phyloP scores from a whole-genome alignment of 1,139 yeast genomes.

The Eremothecium gossypii region DNA sequence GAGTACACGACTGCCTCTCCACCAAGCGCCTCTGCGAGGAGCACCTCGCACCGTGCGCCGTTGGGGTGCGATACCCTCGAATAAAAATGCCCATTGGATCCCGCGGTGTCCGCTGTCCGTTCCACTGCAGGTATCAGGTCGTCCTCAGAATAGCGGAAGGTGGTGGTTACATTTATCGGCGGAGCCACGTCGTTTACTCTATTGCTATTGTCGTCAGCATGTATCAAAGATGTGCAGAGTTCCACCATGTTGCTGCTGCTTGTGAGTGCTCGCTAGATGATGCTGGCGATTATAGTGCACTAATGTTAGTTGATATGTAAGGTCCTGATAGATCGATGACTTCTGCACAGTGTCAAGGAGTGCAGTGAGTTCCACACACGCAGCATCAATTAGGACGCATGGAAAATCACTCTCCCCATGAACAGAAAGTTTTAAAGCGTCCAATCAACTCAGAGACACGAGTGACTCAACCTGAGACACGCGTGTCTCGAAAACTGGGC shows the following conservation, averaged over 20 bases:
- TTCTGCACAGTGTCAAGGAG: too few species aligned
- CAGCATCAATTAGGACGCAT: too few species aligned
- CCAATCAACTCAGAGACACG: too few species aligned
- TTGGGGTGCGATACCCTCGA: conserved; percentile 72
- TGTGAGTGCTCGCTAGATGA: too few species aligned
- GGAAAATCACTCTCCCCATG: too few species aligned
- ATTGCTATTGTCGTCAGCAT: conserved; percentile 44
- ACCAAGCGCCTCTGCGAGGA: conserved; percentile 49
- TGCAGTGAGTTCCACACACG: too few species aligned
- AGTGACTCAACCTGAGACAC: too few species aligned
- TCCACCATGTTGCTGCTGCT: neutral
- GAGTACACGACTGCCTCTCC: conserved; percentile 57
- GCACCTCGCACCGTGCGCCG: conserved; percentile 55
- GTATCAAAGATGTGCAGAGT: conserved; percentile 46
- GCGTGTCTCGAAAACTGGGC: too few species aligned
- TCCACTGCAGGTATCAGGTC: conserved; percentile 34
- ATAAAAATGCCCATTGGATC: conserved; percentile 38
- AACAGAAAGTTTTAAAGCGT: too few species aligned
- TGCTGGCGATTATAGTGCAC: too few species aligned
- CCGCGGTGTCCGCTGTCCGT: conserved; percentile 29
- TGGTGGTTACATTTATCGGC: conserved; percentile 76
- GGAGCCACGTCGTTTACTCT: conserved; percentile 43
- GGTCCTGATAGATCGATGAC: too few species aligned
- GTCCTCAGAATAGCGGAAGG: conserved; percentile 55
- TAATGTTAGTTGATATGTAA: too few species aligned